phyloP scores from a whole-genome alignment of 148 eudicot genomes.

The Chenopodium formosanum region DNA sequence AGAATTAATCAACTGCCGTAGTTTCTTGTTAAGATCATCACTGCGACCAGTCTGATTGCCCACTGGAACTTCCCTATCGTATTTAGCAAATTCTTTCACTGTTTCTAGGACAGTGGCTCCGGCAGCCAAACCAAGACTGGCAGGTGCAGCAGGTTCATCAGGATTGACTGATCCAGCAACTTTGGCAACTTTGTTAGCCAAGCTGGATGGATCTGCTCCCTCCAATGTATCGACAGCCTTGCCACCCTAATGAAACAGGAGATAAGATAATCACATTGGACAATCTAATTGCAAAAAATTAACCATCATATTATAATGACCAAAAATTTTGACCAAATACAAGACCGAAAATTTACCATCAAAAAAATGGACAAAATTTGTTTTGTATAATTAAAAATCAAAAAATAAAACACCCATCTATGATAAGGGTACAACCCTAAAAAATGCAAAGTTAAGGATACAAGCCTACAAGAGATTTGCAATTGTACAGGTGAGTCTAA shows the following conservation, averaged over 20 bases:
- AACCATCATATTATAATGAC: not conserved
- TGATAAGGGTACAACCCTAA: too few relatives aligned
- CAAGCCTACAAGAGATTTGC: not conserved
- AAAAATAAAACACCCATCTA: too few relatives aligned
- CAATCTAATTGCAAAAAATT: not conserved
- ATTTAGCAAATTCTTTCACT: slow-evolving; percentile 58
- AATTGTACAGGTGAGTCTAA: not conserved
- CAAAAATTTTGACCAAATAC: not conserved
- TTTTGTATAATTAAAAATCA: too few relatives aligned
- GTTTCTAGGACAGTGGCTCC: slow-evolving; percentile 78
- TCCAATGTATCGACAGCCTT: slow-evolving; percentile 84
- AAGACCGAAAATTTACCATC: not conserved
- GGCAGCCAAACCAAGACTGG: slow-evolving; percentile 93
- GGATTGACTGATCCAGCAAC: slow-evolving; percentile 63
- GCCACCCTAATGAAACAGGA: slow-evolving; percentile 54
- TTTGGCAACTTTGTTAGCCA: slow-evolving; percentile 93
- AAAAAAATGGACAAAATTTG: not conserved
- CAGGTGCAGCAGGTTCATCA: slow-evolving; percentile 84
- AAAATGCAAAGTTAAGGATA: too few relatives aligned
- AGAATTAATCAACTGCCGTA: slow-evolving; percentile 58
- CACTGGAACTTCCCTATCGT: slow-evolving; percentile 38
- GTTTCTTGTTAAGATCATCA: slow-evolving; percentile 47
- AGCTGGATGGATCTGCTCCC: slow-evolving; percentile 91
- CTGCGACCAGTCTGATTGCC: slow-evolving; percentile 31
- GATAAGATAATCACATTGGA: not conserved